Evolutionary conservation across 164 flowering plant species (phyloP), one percentile per base, ranked within the genome.

Genomic region (Magnolia changhungtana): DNA sequence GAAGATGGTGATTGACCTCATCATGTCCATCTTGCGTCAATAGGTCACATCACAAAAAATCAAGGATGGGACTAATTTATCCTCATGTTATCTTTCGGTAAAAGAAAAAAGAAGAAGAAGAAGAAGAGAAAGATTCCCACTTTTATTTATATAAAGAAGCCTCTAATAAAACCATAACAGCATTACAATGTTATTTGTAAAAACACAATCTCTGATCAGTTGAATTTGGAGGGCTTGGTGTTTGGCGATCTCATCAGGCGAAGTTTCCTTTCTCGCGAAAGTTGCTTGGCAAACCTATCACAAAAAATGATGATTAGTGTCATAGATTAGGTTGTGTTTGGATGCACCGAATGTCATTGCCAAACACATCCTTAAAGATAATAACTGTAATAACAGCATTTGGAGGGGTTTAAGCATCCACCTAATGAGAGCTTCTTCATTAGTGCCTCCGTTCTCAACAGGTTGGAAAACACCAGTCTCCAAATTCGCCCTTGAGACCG

Each of bases 351-450:
- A 3, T 37, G 4, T 37, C 45, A 37, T 37, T 37, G 7, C 45
- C 7, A 37, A 37, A 37, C 7, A 7, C 45, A 37, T 37, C 7
- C 45, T 37, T 37, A 1, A 72, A 55, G 7, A 72, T 24, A 19
- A 65, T 1, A 20, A 21, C 50, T 51, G 63, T 23, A 66, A 8
- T 18, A 21, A 74, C 7, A 63, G 1, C 9, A 49, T 11, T 8
- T 45, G 23, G 49, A 31, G 13, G 50, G n/a, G 27, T 4, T 18
- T 49, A 7, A 4, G 16, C 69, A 13, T 29, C 67, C 49, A 82
- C 84, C 79, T 82, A 1, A 1, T 68, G 37, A 82, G 79, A 21
- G 75, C 79, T 70, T 82, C 21, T 49, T 79, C 77, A 71, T 79
- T 82, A 2, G 84, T 78, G 24, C 69, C 75, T 13, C 51, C 74